These are phyloP conservation scores for Epichloe aotearoae DNA, from an alignment of 2,329 filamentous ascomycete genomes.

Conservation along the genomic window DNA sequence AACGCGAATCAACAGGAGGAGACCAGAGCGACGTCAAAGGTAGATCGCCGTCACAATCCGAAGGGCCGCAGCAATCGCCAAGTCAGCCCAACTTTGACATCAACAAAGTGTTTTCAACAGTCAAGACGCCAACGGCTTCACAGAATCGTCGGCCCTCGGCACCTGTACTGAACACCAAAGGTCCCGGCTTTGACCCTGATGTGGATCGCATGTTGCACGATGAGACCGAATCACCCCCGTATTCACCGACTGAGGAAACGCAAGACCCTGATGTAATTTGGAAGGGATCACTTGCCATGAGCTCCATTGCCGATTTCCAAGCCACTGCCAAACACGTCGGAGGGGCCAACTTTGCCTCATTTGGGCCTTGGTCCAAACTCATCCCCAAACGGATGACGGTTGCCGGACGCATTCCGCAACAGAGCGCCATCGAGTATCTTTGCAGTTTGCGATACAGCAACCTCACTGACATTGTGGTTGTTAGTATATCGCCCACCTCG, in stretches of 20 bases:
- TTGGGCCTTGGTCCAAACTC: conserved; percentile 58
- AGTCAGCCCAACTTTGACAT: conserved; percentile 60
- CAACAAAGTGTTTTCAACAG: conserved; percentile 71
- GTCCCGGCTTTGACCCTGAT: conserved; percentile 67
- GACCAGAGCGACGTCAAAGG: conserved; percentile 15
- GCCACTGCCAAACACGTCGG: conserved; percentile 73
- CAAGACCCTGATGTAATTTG: conserved; percentile 60
- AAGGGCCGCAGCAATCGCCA: conserved; percentile 40
- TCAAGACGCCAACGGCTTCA: conserved; percentile 55
- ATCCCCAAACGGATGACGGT: conserved; percentile 59
- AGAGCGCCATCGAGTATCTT: conserved; percentile 80
- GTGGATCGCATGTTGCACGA: conserved; percentile 83
- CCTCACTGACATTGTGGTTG: conserved; percentile 72
- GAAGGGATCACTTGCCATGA: conserved; percentile 67
- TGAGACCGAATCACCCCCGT: conserved; percentile 65
- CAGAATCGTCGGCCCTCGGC: conserved; percentile 36
- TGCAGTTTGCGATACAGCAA: conserved; percentile 73
- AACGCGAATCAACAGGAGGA: conserved; percentile 22
- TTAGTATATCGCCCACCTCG: conserved; percentile 55
- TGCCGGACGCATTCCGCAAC: conserved; percentile 67
- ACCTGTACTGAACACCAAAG: conserved; percentile 30
- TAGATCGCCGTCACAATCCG: conserved; percentile 24
- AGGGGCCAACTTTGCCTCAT: conserved; percentile 60
- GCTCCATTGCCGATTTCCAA: conserved; percentile 59
- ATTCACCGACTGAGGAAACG: conserved; percentile 64